phyloP scores from a whole-genome alignment of 2,329 filamentous ascomycete genomes.

The Rhynchosporium secalis region DNA sequence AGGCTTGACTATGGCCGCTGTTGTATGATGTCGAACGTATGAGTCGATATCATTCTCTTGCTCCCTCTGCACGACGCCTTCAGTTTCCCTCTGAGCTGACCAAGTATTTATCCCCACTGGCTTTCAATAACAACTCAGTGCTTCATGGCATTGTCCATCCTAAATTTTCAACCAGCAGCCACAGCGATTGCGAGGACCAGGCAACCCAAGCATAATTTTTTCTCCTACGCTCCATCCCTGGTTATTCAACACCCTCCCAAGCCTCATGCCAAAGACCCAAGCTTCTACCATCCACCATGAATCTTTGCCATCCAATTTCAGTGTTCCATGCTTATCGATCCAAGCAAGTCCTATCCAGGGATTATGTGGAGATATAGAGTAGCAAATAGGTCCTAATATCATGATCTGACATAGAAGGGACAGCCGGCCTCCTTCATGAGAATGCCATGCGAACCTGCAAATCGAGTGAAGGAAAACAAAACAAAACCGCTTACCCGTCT shows the following conservation, averaged over 20 bases:
- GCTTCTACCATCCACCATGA: not conserved
- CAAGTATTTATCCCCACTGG: constrained; percentile 5
- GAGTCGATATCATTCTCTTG: constrained; percentile 31
- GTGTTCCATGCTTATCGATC: not conserved
- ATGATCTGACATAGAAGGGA: not conserved
- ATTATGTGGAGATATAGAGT: not conserved
- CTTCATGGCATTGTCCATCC: not conserved
- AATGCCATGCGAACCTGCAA: not conserved
- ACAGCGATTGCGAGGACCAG: not conserved
- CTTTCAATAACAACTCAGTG: constrained; percentile 2
- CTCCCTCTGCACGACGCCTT: constrained; percentile 20
- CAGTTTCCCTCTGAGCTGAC: constrained; percentile 1
- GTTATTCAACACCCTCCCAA: not conserved
- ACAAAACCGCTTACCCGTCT: constrained; percentile 74
- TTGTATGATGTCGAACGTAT: constrained; percentile 37
- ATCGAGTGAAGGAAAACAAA: constrained; percentile 30
- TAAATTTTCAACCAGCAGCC: not conserved
- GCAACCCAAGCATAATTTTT: not conserved
- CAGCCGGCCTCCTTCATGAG: no score
- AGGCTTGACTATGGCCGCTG: constrained; percentile 41
- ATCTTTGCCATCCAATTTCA: not conserved
- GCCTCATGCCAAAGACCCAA: not conserved
- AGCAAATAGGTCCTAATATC: not conserved
- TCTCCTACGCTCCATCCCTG: not conserved
- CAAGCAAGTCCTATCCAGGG: not conserved